Evolutionary conservation across 2,329 filamentous ascomycete genomes (phyloP).

Genomic region (Didymella pomorum): DNA sequence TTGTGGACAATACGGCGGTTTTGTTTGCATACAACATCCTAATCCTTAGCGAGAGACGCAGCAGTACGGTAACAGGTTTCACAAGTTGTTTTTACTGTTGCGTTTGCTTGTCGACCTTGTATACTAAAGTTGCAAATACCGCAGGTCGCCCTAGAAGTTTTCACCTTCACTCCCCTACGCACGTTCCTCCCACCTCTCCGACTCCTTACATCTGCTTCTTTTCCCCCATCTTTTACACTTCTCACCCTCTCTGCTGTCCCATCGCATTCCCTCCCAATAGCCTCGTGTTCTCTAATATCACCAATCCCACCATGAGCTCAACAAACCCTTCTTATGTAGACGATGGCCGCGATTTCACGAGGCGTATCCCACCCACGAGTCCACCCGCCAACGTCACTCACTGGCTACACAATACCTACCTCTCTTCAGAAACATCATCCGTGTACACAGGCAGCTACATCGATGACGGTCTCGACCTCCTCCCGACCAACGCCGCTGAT

Average conservation of each 20-base stretch:
- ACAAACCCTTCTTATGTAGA: slow-evolving; percentile 35
- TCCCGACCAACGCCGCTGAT: not conserved
- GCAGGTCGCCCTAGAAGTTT: not conserved
- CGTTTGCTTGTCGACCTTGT: not conserved
- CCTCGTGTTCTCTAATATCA: not conserved
- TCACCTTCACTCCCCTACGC: not conserved
- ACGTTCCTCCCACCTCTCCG: no score
- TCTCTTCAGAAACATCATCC: slow-evolving; percentile 16
- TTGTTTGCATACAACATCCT: slow-evolving; percentile 22
- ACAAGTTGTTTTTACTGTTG: not conserved
- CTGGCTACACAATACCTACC: slow-evolving; percentile 22
- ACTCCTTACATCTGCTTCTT: not conserved
- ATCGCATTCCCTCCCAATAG: not conserved
- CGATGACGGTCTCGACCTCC: slow-evolving; percentile 42
- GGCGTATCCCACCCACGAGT: slow-evolving; percentile 26
- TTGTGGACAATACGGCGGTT: no score
- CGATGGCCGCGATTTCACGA: slow-evolving; percentile 30
- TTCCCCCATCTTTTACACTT: no score
- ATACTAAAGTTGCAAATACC: not conserved
- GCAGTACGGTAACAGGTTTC: not conserved
- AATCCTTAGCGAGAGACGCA: not conserved
- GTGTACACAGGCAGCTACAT: slow-evolving; percentile 38
- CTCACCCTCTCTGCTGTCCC: not conserved
- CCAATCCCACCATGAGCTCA: slow-evolving; percentile 21
- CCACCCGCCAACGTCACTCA: slow-evolving; percentile 16